Conservation (phyloP, 2,329 filamentous ascomycete genomes). For the Xylaria sp. region DNA sequence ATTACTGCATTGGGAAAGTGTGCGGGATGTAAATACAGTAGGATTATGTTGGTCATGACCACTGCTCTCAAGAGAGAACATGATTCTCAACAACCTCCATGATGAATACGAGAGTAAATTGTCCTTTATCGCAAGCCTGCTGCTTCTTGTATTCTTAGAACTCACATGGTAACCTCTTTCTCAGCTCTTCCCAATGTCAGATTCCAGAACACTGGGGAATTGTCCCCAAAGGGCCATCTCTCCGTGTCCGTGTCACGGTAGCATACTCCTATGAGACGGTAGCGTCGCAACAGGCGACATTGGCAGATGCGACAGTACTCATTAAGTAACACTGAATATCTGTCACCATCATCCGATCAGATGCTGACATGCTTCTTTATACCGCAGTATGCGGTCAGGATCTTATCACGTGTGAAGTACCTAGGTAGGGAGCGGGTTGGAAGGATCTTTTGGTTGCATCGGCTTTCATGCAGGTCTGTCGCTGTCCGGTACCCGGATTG, state of each 20-base stretch:
- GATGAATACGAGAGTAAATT: too few species aligned
- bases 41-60: too few species aligned
- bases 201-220: not conserved
- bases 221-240: not conserved
- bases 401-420: too few species aligned
- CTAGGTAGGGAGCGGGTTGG: not conserved
- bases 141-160: not conserved
- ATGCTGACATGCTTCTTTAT: not conserved
- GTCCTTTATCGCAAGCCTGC: too few species aligned
- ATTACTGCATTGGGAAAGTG: too few species aligned
- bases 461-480: not conserved
- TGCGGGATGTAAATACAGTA: too few species aligned
- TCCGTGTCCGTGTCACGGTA: constrained; percentile 1
- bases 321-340: not conserved
- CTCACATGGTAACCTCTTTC: not conserved
- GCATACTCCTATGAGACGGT: not conserved
- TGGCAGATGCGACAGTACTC: not conserved
- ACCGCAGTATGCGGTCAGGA: too few species aligned
- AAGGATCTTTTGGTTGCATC: not conserved
- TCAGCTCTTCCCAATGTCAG: not conserved
- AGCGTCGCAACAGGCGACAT: not conserved
- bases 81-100: too few species aligned
- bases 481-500: constrained; percentile 1
- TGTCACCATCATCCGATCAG: not conserved
- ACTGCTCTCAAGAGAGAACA: too few species aligned